Conservation (phyloP, 139 green algal genomes). For the Chlorella sorokiniana region DNA sequence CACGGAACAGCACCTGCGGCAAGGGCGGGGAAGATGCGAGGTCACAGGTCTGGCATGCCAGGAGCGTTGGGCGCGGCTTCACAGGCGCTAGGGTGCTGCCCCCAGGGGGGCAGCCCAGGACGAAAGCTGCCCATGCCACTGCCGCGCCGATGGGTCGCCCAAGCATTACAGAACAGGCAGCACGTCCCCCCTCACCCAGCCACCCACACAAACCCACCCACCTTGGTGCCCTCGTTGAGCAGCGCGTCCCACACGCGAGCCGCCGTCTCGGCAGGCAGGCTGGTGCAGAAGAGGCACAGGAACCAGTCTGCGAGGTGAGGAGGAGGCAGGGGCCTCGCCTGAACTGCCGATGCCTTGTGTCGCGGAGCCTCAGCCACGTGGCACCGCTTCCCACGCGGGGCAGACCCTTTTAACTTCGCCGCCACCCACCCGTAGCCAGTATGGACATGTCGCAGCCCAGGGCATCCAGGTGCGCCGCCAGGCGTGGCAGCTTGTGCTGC, state of each 20-base stretch:
- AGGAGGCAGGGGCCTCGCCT: not conserved
- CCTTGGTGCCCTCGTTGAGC: slow-evolving; percentile 75
- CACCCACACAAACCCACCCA: no score
- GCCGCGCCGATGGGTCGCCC: no score
- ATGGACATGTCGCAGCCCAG: slow-evolving; percentile 77
- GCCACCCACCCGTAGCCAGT: slow-evolving; percentile 61
- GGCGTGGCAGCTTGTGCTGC: slow-evolving; percentile 64
- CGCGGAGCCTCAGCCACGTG: no score
- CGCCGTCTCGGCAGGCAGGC: slow-evolving; percentile 60
- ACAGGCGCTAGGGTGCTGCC: no score
- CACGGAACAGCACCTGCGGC: slow-evolving; percentile 70
- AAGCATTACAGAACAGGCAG: not conserved
- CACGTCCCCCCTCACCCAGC: not conserved
- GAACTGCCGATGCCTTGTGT: no score
- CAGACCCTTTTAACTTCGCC: not conserved
- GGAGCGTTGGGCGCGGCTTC: no score
- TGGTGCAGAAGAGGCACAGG: slow-evolving; percentile 81
- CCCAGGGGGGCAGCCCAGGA: no score
- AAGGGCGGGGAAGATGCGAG: not conserved
- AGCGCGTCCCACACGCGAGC: slow-evolving; percentile 73
- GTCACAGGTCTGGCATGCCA: not conserved
- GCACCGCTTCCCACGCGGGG: not conserved
- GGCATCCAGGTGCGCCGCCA: slow-evolving; percentile 57
- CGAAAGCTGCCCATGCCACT: no score
- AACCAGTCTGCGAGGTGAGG: slow-evolving; percentile 82